These are phyloP conservation scores for Quercus wislizeni DNA, from an alignment of 306 rosid genomes.

Conservation along the genomic window DNA sequence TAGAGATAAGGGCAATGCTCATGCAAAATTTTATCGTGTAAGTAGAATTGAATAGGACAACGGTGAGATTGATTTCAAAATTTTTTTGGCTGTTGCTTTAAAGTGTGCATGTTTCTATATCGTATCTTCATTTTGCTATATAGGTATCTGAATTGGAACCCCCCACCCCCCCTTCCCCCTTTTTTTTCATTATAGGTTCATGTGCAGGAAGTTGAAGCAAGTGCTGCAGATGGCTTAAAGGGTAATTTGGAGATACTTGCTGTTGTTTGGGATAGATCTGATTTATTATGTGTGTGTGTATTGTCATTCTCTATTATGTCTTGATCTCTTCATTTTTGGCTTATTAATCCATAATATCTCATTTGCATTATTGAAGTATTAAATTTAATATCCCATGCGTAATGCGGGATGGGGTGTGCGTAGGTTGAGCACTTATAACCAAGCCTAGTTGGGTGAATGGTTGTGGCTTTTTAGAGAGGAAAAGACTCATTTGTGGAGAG, in stretches of 20 bases:
- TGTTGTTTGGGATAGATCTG: conserved; percentile 12
- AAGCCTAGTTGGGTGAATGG: too few relatives aligned
- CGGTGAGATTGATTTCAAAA: conserved; percentile 15
- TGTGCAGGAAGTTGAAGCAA: conserved; percentile 68
- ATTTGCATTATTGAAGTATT: background rate
- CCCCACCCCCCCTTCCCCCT: background rate
- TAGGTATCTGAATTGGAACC: conserved; percentile 23
- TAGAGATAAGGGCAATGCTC: conserved; percentile 54
- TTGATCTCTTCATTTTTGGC: background rate
- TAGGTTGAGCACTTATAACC: too few relatives aligned
- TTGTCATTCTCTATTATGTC: conserved; percentile 9
- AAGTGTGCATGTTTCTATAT: conserved; percentile 7
- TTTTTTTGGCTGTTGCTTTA: conserved; percentile 15
- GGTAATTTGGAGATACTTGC: conserved; percentile 43
- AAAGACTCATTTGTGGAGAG: too few relatives aligned
- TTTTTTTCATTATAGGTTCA: conserved; percentile 59
- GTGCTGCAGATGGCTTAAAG: conserved; percentile 56
- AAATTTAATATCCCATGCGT: background rate
- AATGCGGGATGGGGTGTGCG: too few relatives aligned
- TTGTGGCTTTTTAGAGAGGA: too few relatives aligned
- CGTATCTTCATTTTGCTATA: conserved; percentile 14
- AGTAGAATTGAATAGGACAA: conserved; percentile 26
- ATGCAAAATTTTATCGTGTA: conserved; percentile 78
- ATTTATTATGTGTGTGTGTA: background rate
- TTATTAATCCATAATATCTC: background rate